Conservation (phyloP, 306 rosid species). For the Morella rubra region DNA sequence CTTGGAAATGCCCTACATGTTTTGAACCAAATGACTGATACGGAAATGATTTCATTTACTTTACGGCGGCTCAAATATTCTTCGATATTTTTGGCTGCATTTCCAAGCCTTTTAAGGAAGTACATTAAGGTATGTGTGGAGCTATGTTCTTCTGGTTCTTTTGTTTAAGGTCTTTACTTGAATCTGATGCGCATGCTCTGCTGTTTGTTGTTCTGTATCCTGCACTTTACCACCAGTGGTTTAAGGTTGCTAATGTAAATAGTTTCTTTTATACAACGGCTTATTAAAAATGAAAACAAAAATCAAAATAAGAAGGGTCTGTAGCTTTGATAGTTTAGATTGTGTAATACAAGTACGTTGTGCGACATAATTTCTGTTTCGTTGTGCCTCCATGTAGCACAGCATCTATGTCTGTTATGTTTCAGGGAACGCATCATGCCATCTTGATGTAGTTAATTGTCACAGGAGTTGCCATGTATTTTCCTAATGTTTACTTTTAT, state of each 20-base stretch:
- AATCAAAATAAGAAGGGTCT: not conserved
- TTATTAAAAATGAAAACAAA: not conserved
- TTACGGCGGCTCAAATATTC: conserved; percentile 75
- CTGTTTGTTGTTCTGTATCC: conserved; percentile 6
- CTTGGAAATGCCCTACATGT: conserved; percentile 90
- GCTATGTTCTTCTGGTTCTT: conserved; percentile 10
- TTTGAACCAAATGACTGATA: conserved; percentile 96
- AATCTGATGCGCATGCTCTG: not conserved
- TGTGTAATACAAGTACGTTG: not conserved
- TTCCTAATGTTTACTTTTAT: not conserved
- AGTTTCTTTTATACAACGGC: not conserved
- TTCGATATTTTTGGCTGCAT: conserved; percentile 76
- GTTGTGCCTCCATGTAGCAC: not conserved
- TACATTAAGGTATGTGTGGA: conserved; percentile 66
- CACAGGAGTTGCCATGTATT: not conserved
- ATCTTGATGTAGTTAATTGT: not conserved
- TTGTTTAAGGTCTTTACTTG: not conserved
- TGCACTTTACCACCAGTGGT: not conserved
- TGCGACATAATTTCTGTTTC: too few relatives aligned
- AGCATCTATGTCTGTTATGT: not conserved
- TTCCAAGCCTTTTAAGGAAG: conserved; percentile 85
- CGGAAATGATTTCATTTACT: conserved; percentile 87
- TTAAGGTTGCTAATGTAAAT: not conserved
- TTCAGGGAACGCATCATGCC: not conserved
- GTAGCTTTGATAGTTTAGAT: not conserved